These are phyloP conservation scores for Eucalyptus albens DNA, from an alignment of 345 rosid genomes.

Conservation along the genomic window DNA sequence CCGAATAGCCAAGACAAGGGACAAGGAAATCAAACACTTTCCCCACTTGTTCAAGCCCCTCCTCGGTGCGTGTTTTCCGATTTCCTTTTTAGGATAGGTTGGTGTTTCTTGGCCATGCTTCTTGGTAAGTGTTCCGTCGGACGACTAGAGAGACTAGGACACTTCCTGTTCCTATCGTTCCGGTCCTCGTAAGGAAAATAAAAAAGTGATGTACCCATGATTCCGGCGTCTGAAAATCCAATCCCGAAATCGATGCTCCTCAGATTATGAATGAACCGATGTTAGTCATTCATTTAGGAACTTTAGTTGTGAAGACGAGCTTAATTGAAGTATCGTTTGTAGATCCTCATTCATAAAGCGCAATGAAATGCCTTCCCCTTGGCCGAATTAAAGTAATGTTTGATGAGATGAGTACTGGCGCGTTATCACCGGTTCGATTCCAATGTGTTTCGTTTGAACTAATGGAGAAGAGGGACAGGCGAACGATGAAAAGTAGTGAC, in stretches of 20 bases:
- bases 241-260: background rate
- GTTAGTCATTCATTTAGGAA: background rate
- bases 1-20: background rate
- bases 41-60: background rate
- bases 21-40: background rate
- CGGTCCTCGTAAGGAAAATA: background rate
- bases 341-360: background rate
- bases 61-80: background rate
- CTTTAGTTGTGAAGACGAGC: background rate
- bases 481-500: background rate
- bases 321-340: background rate
- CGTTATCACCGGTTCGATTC: background rate
- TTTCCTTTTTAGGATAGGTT: background rate
- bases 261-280: background rate
- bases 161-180: background rate
- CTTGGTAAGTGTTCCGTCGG: background rate
- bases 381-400: background rate
- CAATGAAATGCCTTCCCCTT: background rate
- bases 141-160: background rate
- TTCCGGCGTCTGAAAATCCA: background rate
- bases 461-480: background rate
- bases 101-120: background rate
- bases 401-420: background rate
- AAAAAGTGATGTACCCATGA: background rate
- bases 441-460: background rate